A percentile compares a stretch with the other conserved stretches of the same genome.
Conservation (phyloP, 495 filamentous ascomycete species). For the Chaetomium cochliodes region DNA sequence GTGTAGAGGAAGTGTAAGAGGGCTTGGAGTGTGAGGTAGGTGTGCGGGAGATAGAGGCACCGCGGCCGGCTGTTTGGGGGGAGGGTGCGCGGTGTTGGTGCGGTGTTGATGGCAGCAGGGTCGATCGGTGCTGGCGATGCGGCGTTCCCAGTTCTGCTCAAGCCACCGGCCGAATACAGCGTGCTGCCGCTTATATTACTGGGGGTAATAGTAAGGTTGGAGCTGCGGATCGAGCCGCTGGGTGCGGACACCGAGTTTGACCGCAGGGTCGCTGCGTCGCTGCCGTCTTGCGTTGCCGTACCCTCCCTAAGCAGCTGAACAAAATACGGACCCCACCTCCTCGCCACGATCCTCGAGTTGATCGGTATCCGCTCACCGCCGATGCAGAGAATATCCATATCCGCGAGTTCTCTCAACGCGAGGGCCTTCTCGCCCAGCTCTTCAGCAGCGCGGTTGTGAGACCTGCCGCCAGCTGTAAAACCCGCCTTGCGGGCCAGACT, state of each 20-base stretch:
- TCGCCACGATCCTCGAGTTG: conserved; percentile 81
- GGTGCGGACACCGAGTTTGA: conserved; percentile 42
- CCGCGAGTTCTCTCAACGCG: conserved; percentile 77
- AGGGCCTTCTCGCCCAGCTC: conserved; percentile 82
- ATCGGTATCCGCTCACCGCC: conserved; percentile 89
- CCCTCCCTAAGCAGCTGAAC: conserved; percentile 83
- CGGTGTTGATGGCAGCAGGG: conserved; percentile 45
- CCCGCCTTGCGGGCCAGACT: conserved; percentile 61
- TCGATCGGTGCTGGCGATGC: conserved; percentile 39
- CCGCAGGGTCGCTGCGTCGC: conserved; percentile 47
- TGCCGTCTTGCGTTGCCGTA: conserved; percentile 56
- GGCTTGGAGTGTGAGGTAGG: conserved; percentile 78
- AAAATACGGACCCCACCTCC: conserved; percentile 94
- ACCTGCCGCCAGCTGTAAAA: conserved; percentile 66
- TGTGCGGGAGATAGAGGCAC: conserved; percentile 90
- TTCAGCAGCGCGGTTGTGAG: conserved; percentile 66
- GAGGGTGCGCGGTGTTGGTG: conserved; percentile 52
- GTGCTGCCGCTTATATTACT: conserved; percentile 59
- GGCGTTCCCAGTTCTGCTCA: conserved; percentile 39
- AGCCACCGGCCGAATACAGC: conserved; percentile 49
- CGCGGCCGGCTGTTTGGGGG: conserved; percentile 74
- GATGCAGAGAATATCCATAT: conserved; percentile 94
- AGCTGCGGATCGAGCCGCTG: conserved; percentile 61
- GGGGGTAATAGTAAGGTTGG: conserved; percentile 81
- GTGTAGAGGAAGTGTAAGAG: conserved; percentile 93